Percentiles rank a stretch among this genome's conserved stretches.
Conservation (phyloP, 2,329 filamentous ascomycete genomes). For the Emmonsia crescens region DNA sequence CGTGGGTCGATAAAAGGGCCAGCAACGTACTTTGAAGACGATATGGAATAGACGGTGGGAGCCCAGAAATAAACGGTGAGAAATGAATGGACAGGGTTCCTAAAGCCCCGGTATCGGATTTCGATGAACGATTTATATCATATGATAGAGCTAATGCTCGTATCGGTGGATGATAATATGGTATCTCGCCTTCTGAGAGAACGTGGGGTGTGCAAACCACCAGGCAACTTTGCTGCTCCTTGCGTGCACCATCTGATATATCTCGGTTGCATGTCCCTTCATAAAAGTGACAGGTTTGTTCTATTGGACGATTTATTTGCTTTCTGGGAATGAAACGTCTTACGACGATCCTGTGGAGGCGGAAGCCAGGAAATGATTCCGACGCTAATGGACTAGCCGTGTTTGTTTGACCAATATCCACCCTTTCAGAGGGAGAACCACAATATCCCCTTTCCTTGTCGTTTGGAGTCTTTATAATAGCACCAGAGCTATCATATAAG, state of each 20-base stretch:
- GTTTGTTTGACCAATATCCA: constrained; percentile 1
- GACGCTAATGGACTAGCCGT: constrained; percentile 12
- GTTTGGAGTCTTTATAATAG: constrained; percentile 21
- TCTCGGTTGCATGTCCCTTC: constrained; percentile 10
- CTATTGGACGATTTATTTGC: constrained; percentile 60
- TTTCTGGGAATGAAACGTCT: constrained; percentile 75
- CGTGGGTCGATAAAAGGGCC: constrained; percentile 27
- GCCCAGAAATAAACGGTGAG: constrained; percentile 31
- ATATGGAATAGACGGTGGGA: constrained; percentile 25
- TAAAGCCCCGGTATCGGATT: constrained; percentile 17
- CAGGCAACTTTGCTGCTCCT: constrained; percentile 27
- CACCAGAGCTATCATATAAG: constrained; percentile 42
- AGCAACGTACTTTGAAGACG: constrained; percentile 31
- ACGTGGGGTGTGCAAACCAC: constrained; percentile 73
- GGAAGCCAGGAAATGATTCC: constrained; percentile 21
- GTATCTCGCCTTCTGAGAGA: constrained; percentile 50
- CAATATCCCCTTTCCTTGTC: constrained; percentile 21
- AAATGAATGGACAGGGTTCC: constrained; percentile 43
- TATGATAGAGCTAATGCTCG: constrained; percentile 66
- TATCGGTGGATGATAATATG: constrained; percentile 80
- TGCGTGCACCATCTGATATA: constrained; percentile 23
- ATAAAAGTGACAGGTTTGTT: constrained; percentile 76
- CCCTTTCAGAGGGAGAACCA: constrained; percentile 1
- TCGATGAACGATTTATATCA: constrained; percentile 29
- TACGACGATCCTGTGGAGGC: constrained; percentile 54